Percentiles rank a stretch among this genome's conserved stretches.
Conservation (phyloP, 2,329 filamentous ascomycete genomes). For the Pseudocercospora crystallina region DNA sequence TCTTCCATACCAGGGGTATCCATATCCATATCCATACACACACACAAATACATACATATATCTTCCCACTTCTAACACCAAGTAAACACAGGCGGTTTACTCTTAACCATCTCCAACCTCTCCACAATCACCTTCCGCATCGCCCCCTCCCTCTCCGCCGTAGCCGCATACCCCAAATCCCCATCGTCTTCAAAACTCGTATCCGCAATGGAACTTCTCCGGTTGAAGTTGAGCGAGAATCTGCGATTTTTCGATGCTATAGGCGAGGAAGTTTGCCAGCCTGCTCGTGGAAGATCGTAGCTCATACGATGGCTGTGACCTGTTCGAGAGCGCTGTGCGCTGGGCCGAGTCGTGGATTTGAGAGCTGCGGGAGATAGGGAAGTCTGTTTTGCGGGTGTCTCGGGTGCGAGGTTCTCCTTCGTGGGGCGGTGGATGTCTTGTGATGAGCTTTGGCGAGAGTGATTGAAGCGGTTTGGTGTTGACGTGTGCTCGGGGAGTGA, state of each 20-base stretch:
- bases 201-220: conserved; percentile 12
- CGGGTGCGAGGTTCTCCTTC: conserved; percentile 20
- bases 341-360: conserved; percentile 20
- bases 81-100: conserved; percentile 90
- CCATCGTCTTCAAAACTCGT: conserved; percentile 68
- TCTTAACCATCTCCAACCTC: conserved; percentile 91
- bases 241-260: conserved; percentile 34
- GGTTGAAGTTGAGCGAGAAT: conserved; percentile 41
- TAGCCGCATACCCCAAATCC: conserved; percentile 90
- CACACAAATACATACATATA: no score
- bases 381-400: conserved; percentile 17
- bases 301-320: conserved; percentile 28
- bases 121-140: conserved; percentile 95
- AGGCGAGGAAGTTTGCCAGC: conserved; percentile 31
- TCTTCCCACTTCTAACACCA: conserved; percentile 88
- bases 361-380: conserved; percentile 15
- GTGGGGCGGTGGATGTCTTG: conserved; percentile 36
- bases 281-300: conserved; percentile 24
- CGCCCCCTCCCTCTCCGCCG: conserved; percentile 88
- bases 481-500: conserved; percentile 35
- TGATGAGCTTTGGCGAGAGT: conserved; percentile 46
- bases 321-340: conserved; percentile 26
- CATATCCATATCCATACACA: no score
- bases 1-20: no score
- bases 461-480: conserved; percentile 49